Conservation (phyloP, 106 monocot genomes). For the Allium sativum region DNA sequence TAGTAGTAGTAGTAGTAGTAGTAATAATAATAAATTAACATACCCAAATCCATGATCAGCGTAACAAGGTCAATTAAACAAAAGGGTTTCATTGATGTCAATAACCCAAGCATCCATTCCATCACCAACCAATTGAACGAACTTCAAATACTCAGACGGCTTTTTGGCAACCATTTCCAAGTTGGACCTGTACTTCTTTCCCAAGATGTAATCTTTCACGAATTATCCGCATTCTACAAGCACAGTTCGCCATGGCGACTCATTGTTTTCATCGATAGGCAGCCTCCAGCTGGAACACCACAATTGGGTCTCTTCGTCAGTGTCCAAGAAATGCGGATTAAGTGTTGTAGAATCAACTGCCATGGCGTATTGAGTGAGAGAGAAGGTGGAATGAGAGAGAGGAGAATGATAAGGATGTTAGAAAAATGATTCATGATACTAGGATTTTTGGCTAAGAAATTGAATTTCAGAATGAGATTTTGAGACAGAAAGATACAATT, state of each 20-base stretch:
- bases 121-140: constrained; percentile 14
- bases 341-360: neutral
- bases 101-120: constrained; percentile 44
- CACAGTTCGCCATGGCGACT: constrained; percentile 17
- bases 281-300: constrained; percentile 37
- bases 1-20: too few species aligned
- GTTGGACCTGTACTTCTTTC: constrained; percentile 23
- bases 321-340: too few species aligned
- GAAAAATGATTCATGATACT: neutral
- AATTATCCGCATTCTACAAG: constrained; percentile 9
- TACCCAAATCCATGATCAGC: constrained; percentile 4
- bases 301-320: neutral
- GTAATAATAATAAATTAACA: too few species aligned
- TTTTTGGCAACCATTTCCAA: constrained; percentile 14
- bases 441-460: neutral
- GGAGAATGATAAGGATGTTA: neutral
- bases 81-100: constrained; percentile 33
- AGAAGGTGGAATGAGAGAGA: neutral
- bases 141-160: constrained; percentile 14
- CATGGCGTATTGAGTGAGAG: neutral
- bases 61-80: constrained; percentile 24
- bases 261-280: constrained; percentile 33
- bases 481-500: too few species aligned
- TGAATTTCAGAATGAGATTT: too few species aligned
- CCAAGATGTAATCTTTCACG: constrained; percentile 27